Evolutionary conservation across 106 monocot genomes (phyloP).

Genomic region (Allium sativum): DNA sequence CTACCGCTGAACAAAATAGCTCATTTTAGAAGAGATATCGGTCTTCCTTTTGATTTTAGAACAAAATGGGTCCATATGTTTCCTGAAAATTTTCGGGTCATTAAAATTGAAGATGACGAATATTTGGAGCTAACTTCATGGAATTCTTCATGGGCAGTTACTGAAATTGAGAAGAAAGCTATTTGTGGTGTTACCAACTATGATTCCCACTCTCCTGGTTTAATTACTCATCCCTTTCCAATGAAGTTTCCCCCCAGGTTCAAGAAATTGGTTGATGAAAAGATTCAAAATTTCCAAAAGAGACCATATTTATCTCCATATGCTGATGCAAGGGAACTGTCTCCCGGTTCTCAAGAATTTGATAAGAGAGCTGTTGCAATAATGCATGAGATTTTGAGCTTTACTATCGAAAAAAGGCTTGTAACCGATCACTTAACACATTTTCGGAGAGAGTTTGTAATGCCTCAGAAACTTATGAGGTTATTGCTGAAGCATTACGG

Average conservation of each 20-base stretch:
- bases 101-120: conserved; percentile 43
- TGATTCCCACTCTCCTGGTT: conserved; percentile 24
- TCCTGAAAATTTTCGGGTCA: conserved; percentile 58
- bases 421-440: conserved; percentile 87
- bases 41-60: conserved; percentile 63
- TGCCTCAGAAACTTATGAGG: conserved; percentile 96
- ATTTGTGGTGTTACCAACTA: background rate
- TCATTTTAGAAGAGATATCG: conserved; percentile 69
- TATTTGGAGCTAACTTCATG: conserved; percentile 62
- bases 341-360: conserved; percentile 64
- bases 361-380: conserved; percentile 83
- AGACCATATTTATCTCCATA: conserved; percentile 68
- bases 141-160: conserved; percentile 76
- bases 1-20: conserved; percentile 70
- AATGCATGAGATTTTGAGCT: conserved; percentile 89
- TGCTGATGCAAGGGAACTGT: conserved; percentile 48
- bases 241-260: conserved; percentile 79
- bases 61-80: conserved; percentile 63
- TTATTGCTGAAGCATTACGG: conserved; percentile 81
- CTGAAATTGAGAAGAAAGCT: conserved; percentile 72
- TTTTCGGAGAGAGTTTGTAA: conserved; percentile 68
- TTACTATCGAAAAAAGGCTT: conserved; percentile 82
- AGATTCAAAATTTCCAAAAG: conserved; percentile 73
- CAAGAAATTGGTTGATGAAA: conserved; percentile 43
- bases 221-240: conserved; percentile 65